Conservation (phyloP, 345 rosid genomes). For the Eucalyptus pauciflora region DNA sequence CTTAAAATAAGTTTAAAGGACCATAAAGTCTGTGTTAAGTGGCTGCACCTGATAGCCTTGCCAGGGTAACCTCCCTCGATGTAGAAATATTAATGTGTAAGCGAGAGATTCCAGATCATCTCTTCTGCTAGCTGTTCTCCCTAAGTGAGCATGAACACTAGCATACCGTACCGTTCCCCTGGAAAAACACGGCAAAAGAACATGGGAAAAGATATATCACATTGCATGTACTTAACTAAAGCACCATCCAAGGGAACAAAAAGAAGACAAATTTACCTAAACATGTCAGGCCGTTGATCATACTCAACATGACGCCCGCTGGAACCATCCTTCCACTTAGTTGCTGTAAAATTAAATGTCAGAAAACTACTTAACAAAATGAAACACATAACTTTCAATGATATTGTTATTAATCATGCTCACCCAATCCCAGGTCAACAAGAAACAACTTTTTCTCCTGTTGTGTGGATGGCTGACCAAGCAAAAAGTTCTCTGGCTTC, state of each 20-base stretch:
- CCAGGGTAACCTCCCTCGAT: slow-evolving; percentile 96
- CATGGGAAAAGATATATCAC: neutral
- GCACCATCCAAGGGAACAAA: neutral
- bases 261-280: slow-evolving; percentile 42
- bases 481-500: slow-evolving; percentile 91
- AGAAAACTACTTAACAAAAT: neutral
- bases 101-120: slow-evolving; percentile 99
- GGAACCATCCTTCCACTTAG: slow-evolving; percentile 81
- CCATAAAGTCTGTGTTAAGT: neutral
- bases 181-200: neutral
- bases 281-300: slow-evolving; percentile 99
- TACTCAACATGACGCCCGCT: slow-evolving; percentile 84
- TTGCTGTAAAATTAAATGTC: slow-evolving; percentile 38
- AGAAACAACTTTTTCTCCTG: slow-evolving; percentile 87
- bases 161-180: slow-evolving; percentile 99
- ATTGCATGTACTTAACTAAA: neutral
- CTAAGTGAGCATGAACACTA: slow-evolving; percentile 95
- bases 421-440: slow-evolving; percentile 91
- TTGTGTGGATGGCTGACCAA: slow-evolving; percentile 83
- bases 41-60: slow-evolving; percentile 87
- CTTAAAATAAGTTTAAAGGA: neutral
- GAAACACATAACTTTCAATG: neutral
- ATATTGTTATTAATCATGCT: neutral
- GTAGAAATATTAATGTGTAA: slow-evolving; percentile 86
- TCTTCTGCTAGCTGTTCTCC: slow-evolving; percentile 95